phyloP scores from a whole-genome alignment of 2,329 filamentous ascomycete genomes.

The Sphaerulina musiva region DNA sequence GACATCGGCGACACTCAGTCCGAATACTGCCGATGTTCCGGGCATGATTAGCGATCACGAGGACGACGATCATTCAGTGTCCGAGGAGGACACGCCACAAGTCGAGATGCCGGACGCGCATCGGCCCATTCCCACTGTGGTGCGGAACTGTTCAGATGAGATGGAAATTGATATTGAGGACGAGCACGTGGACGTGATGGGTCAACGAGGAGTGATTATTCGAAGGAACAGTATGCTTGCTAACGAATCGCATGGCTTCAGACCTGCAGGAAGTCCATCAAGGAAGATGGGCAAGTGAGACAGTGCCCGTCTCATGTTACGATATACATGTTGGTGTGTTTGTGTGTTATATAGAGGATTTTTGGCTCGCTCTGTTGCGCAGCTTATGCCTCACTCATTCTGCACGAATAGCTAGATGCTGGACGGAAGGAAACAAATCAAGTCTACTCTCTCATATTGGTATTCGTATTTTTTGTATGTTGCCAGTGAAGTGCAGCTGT shows the following conservation, averaged over 20 bases:
- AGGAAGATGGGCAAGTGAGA: conserved; percentile 20
- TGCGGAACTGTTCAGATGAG: conserved; percentile 26
- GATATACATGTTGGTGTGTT: conserved; percentile 11
- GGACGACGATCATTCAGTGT: conserved; percentile 40
- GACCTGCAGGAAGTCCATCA: conserved; percentile 20
- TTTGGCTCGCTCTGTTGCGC: conserved; percentile 7
- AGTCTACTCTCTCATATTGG: conserved; percentile 14
- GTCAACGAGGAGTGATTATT: conserved; percentile 33
- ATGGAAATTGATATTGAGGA: conserved; percentile 34
- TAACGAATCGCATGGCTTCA: conserved; percentile 20
- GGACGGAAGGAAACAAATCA: conserved; percentile 11
- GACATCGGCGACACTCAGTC: conserved; percentile 36
- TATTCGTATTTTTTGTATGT: background rate
- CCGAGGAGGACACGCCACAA: conserved; percentile 28
- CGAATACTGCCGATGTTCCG: conserved; percentile 45
- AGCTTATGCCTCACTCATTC: conserved; percentile 9
- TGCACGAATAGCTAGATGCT: conserved; percentile 15
- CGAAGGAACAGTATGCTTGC: conserved; percentile 30
- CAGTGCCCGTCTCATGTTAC: conserved; percentile 8
- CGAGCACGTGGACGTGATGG: conserved; percentile 30
- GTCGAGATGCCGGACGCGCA: conserved; percentile 25
- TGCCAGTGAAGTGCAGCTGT: no score
- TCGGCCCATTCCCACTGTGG: conserved; percentile 19
- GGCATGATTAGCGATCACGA: conserved; percentile 47
- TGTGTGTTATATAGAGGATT: conserved; percentile 5